A percentile compares a stretch with the other conserved stretches of the same genome.
These are phyloP conservation scores for Zea mays DNA, from an alignment of 176 grass and related monocot genomes.

Conservation along the genomic window DNA sequence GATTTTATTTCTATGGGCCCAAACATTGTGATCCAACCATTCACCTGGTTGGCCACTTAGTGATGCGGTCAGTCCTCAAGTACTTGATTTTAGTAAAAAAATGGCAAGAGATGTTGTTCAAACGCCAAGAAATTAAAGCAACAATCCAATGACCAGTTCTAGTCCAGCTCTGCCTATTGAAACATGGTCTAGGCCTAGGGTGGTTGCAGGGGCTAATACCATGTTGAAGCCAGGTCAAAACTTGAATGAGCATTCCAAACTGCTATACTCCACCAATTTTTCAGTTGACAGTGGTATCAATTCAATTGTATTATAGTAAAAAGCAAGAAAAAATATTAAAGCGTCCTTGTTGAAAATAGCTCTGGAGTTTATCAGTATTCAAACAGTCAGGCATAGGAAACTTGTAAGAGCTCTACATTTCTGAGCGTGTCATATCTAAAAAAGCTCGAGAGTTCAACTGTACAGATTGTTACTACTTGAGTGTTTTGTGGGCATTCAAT, in stretches of 20 bases:
- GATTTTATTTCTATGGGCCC: background rate
- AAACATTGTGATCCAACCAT: conserved; percentile 27
- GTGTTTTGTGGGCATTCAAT: no score
- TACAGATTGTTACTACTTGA: no score
- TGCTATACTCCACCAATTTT: conserved; percentile 44
- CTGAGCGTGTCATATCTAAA: background rate
- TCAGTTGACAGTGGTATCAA: conserved; percentile 32
- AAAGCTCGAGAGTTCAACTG: no score
- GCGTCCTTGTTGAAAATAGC: background rate
- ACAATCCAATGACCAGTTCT: conserved; percentile 4
- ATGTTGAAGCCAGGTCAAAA: no score
- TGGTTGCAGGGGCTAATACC: conserved; percentile 31
- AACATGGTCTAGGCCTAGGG: conserved; percentile 32
- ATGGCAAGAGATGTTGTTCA: conserved; percentile 26
- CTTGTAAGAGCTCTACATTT: conserved; percentile 22
- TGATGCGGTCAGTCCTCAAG: conserved; percentile 45
- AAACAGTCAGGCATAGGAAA: background rate
- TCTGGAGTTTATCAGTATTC: conserved; percentile 9
- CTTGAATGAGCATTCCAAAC: conserved; percentile 40
- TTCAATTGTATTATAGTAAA: conserved; percentile 45
- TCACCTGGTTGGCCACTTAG: conserved; percentile 44
- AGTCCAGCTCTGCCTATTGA: conserved; percentile 18
- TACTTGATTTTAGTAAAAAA: conserved; percentile 48
- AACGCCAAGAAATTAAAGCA: conserved; percentile 21
- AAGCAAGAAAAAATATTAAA: conserved; percentile 43